Percentiles rank a stretch among this genome's conserved stretches.
Conservation (phyloP, 2,329 filamentous ascomycete genomes). For the Nemania bipapillata region DNA sequence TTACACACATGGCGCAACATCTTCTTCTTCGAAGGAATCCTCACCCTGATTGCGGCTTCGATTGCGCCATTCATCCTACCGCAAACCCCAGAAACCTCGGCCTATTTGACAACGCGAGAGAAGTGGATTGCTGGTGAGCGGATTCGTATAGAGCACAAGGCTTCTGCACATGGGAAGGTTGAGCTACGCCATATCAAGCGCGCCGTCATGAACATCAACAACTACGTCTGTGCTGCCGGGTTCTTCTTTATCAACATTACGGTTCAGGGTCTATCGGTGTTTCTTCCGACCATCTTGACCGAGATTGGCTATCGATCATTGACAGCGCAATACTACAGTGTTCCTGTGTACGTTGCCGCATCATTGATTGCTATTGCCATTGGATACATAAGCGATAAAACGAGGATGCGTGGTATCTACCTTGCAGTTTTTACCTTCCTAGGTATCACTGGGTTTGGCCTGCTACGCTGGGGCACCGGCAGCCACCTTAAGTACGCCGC, state of each 20-base stretch:
- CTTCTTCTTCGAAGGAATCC: conserved; percentile 71
- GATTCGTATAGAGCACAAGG: conserved; percentile 61
- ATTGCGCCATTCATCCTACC: conserved; percentile 65
- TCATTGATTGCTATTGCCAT: conserved; percentile 55
- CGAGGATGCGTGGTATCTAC: conserved; percentile 56
- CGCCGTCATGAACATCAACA: conserved; percentile 66
- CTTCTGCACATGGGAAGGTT: conserved; percentile 60
- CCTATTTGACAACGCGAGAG: conserved; percentile 64
- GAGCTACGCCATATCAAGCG: conserved; percentile 61
- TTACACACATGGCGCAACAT: conserved; percentile 68
- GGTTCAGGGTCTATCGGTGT: conserved; percentile 65
- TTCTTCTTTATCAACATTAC: conserved; percentile 71
- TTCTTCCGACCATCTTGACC: conserved; percentile 61
- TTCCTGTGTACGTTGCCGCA: conserved; percentile 58
- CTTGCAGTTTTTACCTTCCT: conserved; percentile 56
- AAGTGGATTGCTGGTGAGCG: conserved; percentile 64
- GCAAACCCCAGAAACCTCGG: conserved; percentile 59
- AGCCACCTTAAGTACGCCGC: conserved; percentile 58
- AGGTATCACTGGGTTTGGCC: conserved; percentile 62
- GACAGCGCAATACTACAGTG: conserved; percentile 57
- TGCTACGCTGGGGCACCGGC: conserved; percentile 59
- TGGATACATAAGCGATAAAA: conserved; percentile 57
- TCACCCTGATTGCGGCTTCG: conserved; percentile 62
- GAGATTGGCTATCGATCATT: conserved; percentile 56
- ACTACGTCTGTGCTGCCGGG: conserved; percentile 67